Percentiles rank a stretch among this genome's conserved stretches.
phyloP scores from a whole-genome alignment of 345 rosid species.

The Syzygium jambos region DNA sequence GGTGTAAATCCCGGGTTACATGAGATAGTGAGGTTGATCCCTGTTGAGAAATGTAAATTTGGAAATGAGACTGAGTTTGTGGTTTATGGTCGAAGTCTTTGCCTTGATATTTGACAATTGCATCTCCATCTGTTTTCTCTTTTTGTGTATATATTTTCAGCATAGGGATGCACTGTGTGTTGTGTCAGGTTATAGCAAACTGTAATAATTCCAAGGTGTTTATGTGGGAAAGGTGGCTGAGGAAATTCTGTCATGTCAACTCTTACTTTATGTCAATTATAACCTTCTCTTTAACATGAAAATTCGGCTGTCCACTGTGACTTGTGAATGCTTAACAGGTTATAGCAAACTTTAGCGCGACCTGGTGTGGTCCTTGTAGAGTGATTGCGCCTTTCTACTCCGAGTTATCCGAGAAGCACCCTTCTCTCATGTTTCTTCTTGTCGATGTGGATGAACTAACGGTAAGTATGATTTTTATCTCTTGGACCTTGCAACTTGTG shows the following conservation, averaged over 20 bases:
- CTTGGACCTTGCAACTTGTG: background rate
- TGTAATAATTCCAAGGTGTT: background rate
- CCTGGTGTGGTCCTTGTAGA: slow-evolving; percentile 89
- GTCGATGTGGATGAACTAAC: slow-evolving; percentile 79
- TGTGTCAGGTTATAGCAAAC: background rate
- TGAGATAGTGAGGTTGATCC: background rate
- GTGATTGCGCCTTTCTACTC: slow-evolving; percentile 53
- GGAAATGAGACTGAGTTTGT: background rate
- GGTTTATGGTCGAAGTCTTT: background rate
- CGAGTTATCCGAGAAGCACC: slow-evolving; percentile 66
- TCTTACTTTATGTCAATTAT: background rate
- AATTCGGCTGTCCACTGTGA: background rate
- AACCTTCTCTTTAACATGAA: background rate
- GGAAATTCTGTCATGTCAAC: background rate
- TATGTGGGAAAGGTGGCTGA: background rate
- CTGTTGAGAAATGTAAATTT: background rate
- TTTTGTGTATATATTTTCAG: background rate
- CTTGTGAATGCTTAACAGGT: slow-evolving; percentile 22
- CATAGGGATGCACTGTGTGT: background rate
- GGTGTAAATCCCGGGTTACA: background rate
- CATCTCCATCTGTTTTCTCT: background rate
- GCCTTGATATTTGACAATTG: background rate
- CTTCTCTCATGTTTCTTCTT: slow-evolving; percentile 58
- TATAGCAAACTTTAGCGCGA: slow-evolving; percentile 77
- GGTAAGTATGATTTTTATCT: slow-evolving; percentile 26